These are phyloP conservation scores for Pythium brassicae DNA, from an alignment of 352 stramenopile species.

Conservation along the genomic window DNA sequence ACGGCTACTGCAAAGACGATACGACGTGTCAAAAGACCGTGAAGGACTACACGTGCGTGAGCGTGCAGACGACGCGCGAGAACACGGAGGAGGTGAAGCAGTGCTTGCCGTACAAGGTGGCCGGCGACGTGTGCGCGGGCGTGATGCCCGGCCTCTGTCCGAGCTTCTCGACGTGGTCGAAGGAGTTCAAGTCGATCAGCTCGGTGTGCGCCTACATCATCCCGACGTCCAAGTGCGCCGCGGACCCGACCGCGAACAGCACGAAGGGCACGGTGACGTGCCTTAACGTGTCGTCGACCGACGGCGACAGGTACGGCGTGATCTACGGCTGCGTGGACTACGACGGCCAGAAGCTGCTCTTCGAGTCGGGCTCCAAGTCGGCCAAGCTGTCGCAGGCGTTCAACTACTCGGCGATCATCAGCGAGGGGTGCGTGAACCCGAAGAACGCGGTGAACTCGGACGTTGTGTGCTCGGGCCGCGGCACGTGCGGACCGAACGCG, in stretches of 20 bases:
- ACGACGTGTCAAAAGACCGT: constrained; percentile 32
- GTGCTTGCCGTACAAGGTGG: constrained; percentile 48
- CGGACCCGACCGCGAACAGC: constrained; percentile 25
- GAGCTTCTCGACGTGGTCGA: constrained; percentile 71
- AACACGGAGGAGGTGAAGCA: constrained; percentile 70
- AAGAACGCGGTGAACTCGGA: constrained; percentile 38
- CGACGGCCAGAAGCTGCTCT: constrained; percentile 54
- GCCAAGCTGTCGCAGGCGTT: constrained; percentile 43
- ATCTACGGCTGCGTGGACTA: constrained; percentile 84
- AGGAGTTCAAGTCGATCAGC: constrained; percentile 55
- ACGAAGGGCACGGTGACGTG: constrained; percentile 33
- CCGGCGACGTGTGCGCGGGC: constrained; percentile 58
- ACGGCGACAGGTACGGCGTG: constrained; percentile 30
- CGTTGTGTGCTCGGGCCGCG: constrained; percentile 73
- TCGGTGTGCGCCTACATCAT: constrained; percentile 68
- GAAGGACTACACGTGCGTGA: constrained; percentile 55
- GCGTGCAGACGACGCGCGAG: constrained; percentile 72
- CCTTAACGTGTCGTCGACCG: constrained; percentile 18
- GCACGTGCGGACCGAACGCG: constrained; percentile 49
- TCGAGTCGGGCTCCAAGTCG: constrained; percentile 43
- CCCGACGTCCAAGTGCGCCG: constrained; percentile 49
- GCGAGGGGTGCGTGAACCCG: constrained; percentile 56
- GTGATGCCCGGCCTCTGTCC: constrained; percentile 53
- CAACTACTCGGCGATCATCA: constrained; percentile 58
- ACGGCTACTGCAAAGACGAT: constrained; percentile 61